Conservation (phyloP, 2,329 filamentous ascomycete species). For the Aciculosporium take region DNA sequence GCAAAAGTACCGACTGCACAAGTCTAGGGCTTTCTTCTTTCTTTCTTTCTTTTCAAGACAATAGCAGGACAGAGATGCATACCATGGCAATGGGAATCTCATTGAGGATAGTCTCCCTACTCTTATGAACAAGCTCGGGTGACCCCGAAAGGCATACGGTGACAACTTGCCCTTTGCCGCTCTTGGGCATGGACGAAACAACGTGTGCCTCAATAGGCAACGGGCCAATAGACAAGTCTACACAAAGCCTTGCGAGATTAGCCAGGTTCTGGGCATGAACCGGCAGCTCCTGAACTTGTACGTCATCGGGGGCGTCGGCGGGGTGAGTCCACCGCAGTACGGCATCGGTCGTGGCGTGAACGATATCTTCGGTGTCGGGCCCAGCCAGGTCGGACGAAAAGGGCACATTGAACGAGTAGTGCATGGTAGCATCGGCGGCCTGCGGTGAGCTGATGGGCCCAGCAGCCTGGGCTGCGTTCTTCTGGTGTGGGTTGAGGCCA, state of each 20-base stretch:
- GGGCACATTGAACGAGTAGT: conserved; percentile 93
- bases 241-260: conserved; percentile 64
- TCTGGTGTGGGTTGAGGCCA: conserved; percentile 42
- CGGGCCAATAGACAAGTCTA: conserved; percentile 57
- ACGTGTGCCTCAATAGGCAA: conserved; percentile 72
- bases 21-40: no score
- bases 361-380: conserved; percentile 84
- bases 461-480: conserved; percentile 36
- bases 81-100: conserved; percentile 87
- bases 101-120: conserved; percentile 77
- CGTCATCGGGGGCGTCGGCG: conserved; percentile 69
- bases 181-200: conserved; percentile 66
- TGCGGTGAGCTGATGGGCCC: conserved; percentile 52
- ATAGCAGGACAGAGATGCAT: conserved; percentile 25
- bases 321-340: conserved; percentile 89
- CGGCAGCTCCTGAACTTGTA: conserved; percentile 79
- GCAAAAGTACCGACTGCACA: not conserved
- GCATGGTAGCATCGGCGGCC: conserved; percentile 62
- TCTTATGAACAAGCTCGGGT: conserved; percentile 76
- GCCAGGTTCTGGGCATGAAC: conserved; percentile 79
- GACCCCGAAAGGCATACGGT: conserved; percentile 87
- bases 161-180: conserved; percentile 54
- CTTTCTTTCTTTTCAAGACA: not conserved
- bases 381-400: conserved; percentile 87
- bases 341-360: conserved; percentile 80